Evolutionary conservation across 2,329 filamentous ascomycete genomes (phyloP), one percentile per base, ranked within the genome.

Genomic region (Laburnicola sp.): DNA sequence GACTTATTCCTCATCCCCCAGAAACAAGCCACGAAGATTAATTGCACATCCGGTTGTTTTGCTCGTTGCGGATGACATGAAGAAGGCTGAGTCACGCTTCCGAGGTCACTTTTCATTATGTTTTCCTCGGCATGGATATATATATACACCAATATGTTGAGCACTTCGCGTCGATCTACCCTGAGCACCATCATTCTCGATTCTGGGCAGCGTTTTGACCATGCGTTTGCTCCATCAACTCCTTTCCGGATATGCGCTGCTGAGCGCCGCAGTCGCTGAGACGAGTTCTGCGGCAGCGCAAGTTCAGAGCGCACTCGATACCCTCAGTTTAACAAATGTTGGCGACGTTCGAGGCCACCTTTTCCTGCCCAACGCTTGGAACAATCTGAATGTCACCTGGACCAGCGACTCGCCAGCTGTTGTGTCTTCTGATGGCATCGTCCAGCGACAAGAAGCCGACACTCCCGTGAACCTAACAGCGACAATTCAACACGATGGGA

Each of bases 311-410:
- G 58, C 56, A n/a, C 37, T 62, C 6, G 51, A 55, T 41, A 57
- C 43, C 39, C 48, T 62, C 35, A 43, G 37, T 28, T n/a, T 62
- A 10, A 57, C 53, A 40, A 75, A 76, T 51, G 52, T 75, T 21
- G 62, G 69, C 6, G 68, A 75, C 41, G 66, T 77, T 40, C 66
- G 72, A 16, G 72, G 74, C 25, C 75, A 77, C 49, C 53, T 77
- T 21, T 53, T 66, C 34, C 62, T 77, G 4, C 74, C 75, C 9
- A 34, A 57, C 1, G 51, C 59, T 1, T 58, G 64, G 1, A 64
- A 74, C 23, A 68, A 65, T 0, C 52, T 68, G 3, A 28, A 60
- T 2, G 54, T 77, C n/a, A 66, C 60, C 3, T 77, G 75, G 75
- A 42, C 57, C 5, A 76, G 68, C 49, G 72, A 68, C 42, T 59